Evolutionary conservation across 2,329 filamentous ascomycete species (phyloP).

Genomic region (Xylaria sp.): DNA sequence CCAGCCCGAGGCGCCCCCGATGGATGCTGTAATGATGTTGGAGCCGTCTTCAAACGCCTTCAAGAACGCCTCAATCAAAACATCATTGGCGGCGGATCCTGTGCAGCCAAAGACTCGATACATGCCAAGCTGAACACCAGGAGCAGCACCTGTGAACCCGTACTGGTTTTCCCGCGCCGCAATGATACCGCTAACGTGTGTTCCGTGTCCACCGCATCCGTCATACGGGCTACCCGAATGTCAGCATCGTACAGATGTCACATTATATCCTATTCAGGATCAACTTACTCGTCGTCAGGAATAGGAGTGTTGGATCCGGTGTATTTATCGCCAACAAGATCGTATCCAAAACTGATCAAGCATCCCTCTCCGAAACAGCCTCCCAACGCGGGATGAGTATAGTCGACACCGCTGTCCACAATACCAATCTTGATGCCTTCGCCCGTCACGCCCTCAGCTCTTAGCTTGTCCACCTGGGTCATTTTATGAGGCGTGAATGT

Average conservation of each 20-base stretch:
- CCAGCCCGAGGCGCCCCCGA: constrained; percentile 50
- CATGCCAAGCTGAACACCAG: constrained; percentile 50
- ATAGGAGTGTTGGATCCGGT: constrained; percentile 31
- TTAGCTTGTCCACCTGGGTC: constrained; percentile 52
- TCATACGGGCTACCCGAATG: constrained; percentile 44
- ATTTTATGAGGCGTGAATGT: constrained; percentile 48
- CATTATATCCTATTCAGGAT: not conserved
- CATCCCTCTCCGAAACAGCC: constrained; percentile 58
- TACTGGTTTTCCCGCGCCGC: constrained; percentile 50
- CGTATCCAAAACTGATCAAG: constrained; percentile 49
- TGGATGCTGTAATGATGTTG: constrained; percentile 52
- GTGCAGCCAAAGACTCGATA: constrained; percentile 55
- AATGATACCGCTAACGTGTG: constrained; percentile 56
- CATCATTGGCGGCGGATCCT: constrained; percentile 41
- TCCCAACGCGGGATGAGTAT: constrained; percentile 57
- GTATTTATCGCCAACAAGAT: constrained; percentile 48
- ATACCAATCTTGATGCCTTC: constrained; percentile 49
- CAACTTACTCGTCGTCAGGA: constrained; percentile 27
- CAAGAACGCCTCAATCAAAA: constrained; percentile 55
- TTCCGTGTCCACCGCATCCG: constrained; percentile 54
- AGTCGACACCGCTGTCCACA: constrained; percentile 56
- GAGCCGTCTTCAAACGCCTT: constrained; percentile 56
- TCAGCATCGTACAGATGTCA: constrained; percentile 4
- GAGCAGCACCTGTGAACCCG: constrained; percentile 53
- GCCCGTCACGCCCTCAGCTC: constrained; percentile 43